These are phyloP conservation scores for Blastobotrys attinorum DNA, from an alignment of 805 yeast species.

Conservation along the genomic window DNA sequence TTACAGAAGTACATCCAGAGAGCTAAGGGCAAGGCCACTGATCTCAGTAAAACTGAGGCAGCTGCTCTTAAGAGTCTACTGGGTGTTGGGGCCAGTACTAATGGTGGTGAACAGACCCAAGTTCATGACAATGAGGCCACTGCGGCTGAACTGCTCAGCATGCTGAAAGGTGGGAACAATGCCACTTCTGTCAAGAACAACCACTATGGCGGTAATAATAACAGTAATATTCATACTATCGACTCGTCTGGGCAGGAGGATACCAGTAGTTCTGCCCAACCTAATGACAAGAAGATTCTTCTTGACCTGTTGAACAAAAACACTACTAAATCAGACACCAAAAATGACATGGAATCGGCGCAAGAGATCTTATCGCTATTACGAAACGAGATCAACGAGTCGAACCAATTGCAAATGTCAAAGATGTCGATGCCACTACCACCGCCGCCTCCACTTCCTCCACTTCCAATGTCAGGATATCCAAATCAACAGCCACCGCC, in stretches of 20 bases:
- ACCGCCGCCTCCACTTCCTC: conserved; percentile 7
- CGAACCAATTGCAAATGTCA: background rate
- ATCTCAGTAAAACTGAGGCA: conserved; percentile 22
- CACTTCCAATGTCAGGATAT: too few species aligned
- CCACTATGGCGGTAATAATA: too few species aligned
- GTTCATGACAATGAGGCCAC: background rate
- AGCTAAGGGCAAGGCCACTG: conserved; percentile 23
- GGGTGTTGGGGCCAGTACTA: conserved; percentile 20
- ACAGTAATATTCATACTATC: too few species aligned
- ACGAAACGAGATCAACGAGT: conserved; percentile 16
- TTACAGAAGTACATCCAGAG: conserved; percentile 26
- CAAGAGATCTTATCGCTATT: conserved; percentile 25
- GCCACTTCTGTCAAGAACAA: too few species aligned
- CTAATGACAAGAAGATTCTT: conserved; percentile 19
- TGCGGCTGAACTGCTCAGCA: background rate
- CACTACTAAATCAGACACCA: conserved; percentile 2
- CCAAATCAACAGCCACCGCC: too few species aligned
- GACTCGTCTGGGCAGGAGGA: conserved; percentile 1
- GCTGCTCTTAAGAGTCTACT: conserved; percentile 25
- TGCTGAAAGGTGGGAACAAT: background rate
- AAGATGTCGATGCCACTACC: conserved; percentile 6
- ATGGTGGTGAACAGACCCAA: conserved; percentile 12
- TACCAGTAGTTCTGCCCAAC: background rate
- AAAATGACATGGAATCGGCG: conserved; percentile 23
- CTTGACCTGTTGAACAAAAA: conserved; percentile 17